Conservation (phyloP, 306 rosid species). For the Vachellia collinsii region DNA sequence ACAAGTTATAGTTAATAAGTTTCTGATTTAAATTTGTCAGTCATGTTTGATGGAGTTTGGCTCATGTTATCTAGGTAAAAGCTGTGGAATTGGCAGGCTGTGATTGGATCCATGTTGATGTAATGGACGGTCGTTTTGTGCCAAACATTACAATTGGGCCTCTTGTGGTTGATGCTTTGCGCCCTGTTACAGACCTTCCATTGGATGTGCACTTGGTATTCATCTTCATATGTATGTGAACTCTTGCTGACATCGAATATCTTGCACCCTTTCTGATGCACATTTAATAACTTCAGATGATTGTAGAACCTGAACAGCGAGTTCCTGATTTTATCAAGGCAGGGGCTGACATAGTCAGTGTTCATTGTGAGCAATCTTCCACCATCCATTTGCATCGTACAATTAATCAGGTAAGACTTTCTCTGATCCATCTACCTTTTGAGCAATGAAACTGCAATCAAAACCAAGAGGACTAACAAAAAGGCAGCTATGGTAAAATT, state of each 20-base stretch:
- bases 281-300: constrained; percentile 67
- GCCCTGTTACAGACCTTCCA: constrained; percentile 99
- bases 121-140: constrained; percentile 99
- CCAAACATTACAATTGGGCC: constrained; percentile 99
- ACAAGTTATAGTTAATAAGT: constrained; percentile 34
- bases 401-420: constrained; percentile 66
- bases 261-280: constrained; percentile 39
- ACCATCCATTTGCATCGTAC: constrained; percentile 99
- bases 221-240: constrained; percentile 29
- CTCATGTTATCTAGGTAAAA: constrained; percentile 68
- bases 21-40: constrained; percentile 25
- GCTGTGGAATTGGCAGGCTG: constrained; percentile 99
- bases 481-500: background rate
- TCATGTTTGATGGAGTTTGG: constrained; percentile 43
- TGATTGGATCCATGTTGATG: constrained; percentile 99
- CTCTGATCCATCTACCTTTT: constrained; percentile 13
- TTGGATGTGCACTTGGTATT: constrained; percentile 97
- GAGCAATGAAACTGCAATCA: constrained; percentile 17
- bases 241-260: constrained; percentile 4
- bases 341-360: constrained; percentile 98
- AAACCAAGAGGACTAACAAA: constrained; percentile 24
- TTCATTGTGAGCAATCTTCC: constrained; percentile 90
- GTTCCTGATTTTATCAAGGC: constrained; percentile 99
- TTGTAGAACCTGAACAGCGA: constrained; percentile 95
- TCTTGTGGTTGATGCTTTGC: constrained; percentile 93